phyloP scores from a whole-genome alignment of 1,139 yeast genomes.

The Taphrina betulina region DNA sequence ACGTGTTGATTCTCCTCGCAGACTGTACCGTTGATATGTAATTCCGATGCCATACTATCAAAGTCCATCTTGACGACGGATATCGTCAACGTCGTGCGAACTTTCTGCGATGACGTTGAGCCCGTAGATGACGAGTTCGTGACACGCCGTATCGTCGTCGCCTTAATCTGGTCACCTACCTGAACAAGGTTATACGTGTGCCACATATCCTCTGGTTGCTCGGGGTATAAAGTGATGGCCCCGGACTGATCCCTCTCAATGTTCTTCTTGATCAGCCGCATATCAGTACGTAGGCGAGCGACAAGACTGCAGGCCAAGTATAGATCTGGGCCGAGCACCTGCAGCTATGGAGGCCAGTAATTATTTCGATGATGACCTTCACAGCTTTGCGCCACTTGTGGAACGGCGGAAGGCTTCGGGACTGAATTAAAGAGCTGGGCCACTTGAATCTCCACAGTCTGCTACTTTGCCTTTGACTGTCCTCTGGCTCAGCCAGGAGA shows the following conservation, averaged over 20 bases:
- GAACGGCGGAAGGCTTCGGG: no score
- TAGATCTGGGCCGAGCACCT: neutral
- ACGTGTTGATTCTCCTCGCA: slow-evolving; percentile 72
- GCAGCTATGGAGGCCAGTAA: neutral
- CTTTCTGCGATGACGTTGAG: slow-evolving; percentile 55
- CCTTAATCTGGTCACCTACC: slow-evolving; percentile 59
- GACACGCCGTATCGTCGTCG: slow-evolving; percentile 54
- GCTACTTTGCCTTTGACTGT: no score
- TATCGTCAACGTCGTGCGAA: slow-evolving; percentile 56
- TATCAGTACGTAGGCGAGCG: slow-evolving; percentile 38
- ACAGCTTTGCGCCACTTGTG: no score
- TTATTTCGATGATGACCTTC: neutral
- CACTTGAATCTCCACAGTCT: no score
- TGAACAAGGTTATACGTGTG: slow-evolving; percentile 75
- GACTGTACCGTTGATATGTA: slow-evolving; percentile 81
- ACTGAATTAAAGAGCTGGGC: no score
- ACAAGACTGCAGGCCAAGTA: neutral
- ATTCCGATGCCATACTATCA: slow-evolving; percentile 69
- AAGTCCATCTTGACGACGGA: slow-evolving; percentile 72
- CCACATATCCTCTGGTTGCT: slow-evolving; percentile 93
- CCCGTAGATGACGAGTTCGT: slow-evolving; percentile 43
- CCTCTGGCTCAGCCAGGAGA: no score
- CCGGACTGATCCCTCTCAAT: slow-evolving; percentile 68
- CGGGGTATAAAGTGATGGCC: slow-evolving; percentile 64
- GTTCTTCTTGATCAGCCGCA: slow-evolving; percentile 56